phyloP scores from a whole-genome alignment of 192 early-diverging fungal genomes.

The Geranomyces michiganensis region DNA sequence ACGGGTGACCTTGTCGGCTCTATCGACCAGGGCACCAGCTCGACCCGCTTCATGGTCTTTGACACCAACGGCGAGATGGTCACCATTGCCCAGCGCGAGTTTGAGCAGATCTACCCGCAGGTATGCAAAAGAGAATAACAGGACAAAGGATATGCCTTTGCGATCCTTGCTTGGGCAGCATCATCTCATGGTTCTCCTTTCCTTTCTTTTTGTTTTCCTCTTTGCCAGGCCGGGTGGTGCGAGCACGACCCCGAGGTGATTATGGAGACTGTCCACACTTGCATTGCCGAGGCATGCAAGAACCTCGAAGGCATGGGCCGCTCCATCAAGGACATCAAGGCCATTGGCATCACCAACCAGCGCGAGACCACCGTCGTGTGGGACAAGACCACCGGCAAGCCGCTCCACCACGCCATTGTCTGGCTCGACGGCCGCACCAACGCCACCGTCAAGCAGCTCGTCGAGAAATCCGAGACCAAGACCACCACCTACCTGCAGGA shows the following conservation, averaged over 20 bases:
- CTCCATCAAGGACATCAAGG: conserved; percentile 37
- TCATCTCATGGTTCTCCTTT: too few species aligned
- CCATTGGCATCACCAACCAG: conserved; percentile 92
- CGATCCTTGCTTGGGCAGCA: too few species aligned
- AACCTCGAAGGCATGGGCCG: conserved; percentile 69
- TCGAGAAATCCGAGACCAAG: conserved; percentile 57
- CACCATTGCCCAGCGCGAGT: conserved; percentile 73
- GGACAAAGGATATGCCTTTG: too few species aligned
- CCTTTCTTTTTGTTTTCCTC: too few species aligned
- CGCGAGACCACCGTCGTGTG: conserved; percentile 92
- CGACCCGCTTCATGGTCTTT: conserved; percentile 91
- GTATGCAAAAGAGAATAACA: too few species aligned
- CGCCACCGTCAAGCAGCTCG: conserved; percentile 67
- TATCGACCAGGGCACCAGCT: conserved; percentile 94
- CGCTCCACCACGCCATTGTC: conserved; percentile 84
- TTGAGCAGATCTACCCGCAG: conserved; percentile 31
- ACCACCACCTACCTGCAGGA: conserved; percentile 22
- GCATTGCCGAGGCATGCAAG: conserved; percentile 67
- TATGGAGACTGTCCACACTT: conserved; percentile 65
- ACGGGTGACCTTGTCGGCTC: conserved; percentile 55
- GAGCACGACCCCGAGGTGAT: conserved; percentile 86
- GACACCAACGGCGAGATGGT: conserved; percentile 73
- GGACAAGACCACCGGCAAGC: conserved; percentile 79
- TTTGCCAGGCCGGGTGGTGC: conserved; percentile 64
- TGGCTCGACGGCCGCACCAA: conserved; percentile 89